Evolutionary conservation across 31 red algal species (phyloP), one percentile per base, ranked within the genome.

Genomic region (Porphyra umbilicalis): DNA sequence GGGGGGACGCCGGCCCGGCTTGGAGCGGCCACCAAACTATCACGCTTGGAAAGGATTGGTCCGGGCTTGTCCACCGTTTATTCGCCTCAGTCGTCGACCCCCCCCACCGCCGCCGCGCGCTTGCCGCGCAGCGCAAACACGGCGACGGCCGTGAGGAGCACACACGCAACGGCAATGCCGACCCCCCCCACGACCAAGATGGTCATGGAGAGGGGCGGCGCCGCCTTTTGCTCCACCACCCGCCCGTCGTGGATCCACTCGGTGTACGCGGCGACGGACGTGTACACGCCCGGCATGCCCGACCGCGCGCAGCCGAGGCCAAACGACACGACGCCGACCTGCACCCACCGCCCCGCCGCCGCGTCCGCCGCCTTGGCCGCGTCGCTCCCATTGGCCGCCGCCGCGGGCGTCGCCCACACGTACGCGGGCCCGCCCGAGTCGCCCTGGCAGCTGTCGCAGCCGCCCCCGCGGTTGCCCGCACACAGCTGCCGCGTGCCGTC

Each of bases 271-370:
- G 79, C 81, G 1, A 92, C 85, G 29, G 82, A 34, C 34, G 90
- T 92, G 77, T 92, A 92, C 34, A 88, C 78, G 20, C 90, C 90
- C 4, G 85, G 85, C 57, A 88, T 40, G 34, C 78, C 82, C 44
- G 75, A 34, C 18, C 85, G 39, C 10, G 90, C 85, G 82, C 90
- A 92, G 39, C 90, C 90, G 39, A 87, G 84, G 30, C 90, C 90
- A 79, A 76, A 77, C 38, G 68, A 78, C 77, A 92, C 90, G 13
- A 92, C 36, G 14, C 90, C 90, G 6, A 92, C 85, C 76, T 92
- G 90, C 36, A 92, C 85, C 74, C 67, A 80, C 8, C 77, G 46
- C 14, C 80, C 80, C 0, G 15, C 82, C 6, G 35, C 91, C 33
- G 81, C 82, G 36, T 82, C 75, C 25, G 76, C 82, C 35, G 82